Conservation (phyloP, 495 filamentous ascomycete genomes). For the Tuber indicum region DNA sequence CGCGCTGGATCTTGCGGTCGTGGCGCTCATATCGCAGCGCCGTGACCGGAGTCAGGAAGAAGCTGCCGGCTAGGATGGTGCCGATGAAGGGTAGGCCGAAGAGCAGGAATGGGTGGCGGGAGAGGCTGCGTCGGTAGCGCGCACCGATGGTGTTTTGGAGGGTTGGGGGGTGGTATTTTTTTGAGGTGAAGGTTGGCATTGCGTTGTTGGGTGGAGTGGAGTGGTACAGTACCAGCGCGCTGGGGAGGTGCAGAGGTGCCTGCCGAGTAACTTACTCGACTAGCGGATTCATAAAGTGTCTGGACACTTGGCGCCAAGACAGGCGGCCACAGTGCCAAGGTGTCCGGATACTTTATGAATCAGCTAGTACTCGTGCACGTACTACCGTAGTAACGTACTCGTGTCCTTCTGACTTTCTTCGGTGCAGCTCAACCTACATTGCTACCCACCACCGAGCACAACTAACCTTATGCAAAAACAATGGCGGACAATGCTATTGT, state of each 20-base stretch:
- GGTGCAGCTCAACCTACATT: not conserved
- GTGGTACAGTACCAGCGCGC: not conserved
- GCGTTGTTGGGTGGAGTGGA: slow-evolving; percentile 16
- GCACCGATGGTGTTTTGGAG: slow-evolving; percentile 61
- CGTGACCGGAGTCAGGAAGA: slow-evolving; percentile 87
- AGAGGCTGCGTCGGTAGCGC: slow-evolving; percentile 63
- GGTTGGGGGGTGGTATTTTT: slow-evolving; percentile 60
- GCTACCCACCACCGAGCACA: not conserved
- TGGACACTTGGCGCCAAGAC: too few species aligned
- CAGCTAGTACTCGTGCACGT: too few species aligned
- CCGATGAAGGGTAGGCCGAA: slow-evolving; percentile 94
- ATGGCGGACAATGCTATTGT: not conserved
- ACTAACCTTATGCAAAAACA: not conserved
- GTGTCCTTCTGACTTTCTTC: not conserved
- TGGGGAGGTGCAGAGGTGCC: too few species aligned
- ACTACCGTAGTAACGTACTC: not conserved
- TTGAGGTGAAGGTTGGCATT: slow-evolving; percentile 69
- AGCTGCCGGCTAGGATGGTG: slow-evolving; percentile 89
- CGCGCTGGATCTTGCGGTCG: slow-evolving; percentile 73
- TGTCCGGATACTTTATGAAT: too few species aligned
- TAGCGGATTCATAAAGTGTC: too few species aligned
- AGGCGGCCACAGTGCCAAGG: too few species aligned
- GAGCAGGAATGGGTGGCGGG: slow-evolving; percentile 72
- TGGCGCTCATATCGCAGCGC: slow-evolving; percentile 88
- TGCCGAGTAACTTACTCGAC: too few species aligned